phyloP scores from a whole-genome alignment of 2,329 filamentous ascomycete genomes.

The Penicillium psychrosexuale region DNA sequence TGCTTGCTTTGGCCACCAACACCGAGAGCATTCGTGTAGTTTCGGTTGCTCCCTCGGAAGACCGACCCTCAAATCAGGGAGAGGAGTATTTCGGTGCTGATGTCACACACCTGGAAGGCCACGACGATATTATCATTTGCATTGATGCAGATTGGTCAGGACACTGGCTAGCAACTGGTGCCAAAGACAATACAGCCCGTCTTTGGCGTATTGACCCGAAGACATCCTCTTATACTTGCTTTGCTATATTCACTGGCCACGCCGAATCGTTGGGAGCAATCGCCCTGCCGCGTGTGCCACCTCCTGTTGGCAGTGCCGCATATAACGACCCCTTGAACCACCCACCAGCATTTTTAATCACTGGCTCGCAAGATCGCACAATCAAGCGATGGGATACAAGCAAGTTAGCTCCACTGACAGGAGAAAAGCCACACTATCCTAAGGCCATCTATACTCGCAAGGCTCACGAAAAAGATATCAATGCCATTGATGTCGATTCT shows the following conservation, averaged over 20 bases:
- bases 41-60: slow-evolving; percentile 54
- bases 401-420: slow-evolving; percentile 53
- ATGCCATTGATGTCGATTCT: slow-evolving; percentile 79
- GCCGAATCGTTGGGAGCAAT: slow-evolving; percentile 92
- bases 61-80: slow-evolving; percentile 31
- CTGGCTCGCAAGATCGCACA: slow-evolving; percentile 92
- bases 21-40: slow-evolving; percentile 89
- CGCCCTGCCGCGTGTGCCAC: slow-evolving; percentile 68
- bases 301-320: slow-evolving; percentile 66
- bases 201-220: slow-evolving; percentile 82
- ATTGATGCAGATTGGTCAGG: slow-evolving; percentile 96
- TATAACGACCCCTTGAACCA: slow-evolving; percentile 71
- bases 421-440: slow-evolving; percentile 33
- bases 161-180: slow-evolving; percentile 91
- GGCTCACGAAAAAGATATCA: slow-evolving; percentile 98
- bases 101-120: slow-evolving; percentile 78
- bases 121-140: slow-evolving; percentile 93
- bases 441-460: slow-evolving; percentile 80
- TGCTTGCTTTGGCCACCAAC: slow-evolving; percentile 90
- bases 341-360: slow-evolving; percentile 80
- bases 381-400: slow-evolving; percentile 90
- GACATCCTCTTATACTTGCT: slow-evolving; percentile 72
- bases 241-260: slow-evolving; percentile 81
- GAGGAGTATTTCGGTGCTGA: slow-evolving; percentile 81
- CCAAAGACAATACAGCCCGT: slow-evolving; percentile 92